Conservation (phyloP, 768 basidiomycete genomes). For the Sporobolomyces pararoseus region DNA sequence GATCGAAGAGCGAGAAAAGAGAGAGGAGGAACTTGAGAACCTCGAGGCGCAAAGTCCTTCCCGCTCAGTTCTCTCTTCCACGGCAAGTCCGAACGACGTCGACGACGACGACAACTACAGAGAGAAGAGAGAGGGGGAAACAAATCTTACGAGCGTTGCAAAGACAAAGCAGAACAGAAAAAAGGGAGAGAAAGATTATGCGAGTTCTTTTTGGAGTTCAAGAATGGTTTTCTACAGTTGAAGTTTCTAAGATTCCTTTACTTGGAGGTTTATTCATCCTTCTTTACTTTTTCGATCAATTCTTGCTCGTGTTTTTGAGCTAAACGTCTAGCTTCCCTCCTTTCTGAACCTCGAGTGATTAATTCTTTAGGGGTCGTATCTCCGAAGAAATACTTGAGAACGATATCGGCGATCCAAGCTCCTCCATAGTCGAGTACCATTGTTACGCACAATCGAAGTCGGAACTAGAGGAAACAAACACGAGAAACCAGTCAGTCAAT, state of each 20-base stretch:
- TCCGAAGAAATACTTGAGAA: conserved; percentile 82
- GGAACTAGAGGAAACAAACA: conserved; percentile 75
- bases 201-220: not conserved
- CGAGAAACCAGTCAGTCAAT: not conserved
- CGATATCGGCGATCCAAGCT: conserved; percentile 76
- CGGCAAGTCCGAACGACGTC: too few species aligned
- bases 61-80: too few species aligned
- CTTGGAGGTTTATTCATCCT: conserved; percentile 8
- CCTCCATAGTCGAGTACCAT: conserved; percentile 88
- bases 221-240: not conserved
- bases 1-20: not conserved
- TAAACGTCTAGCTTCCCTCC: conserved; percentile 31
- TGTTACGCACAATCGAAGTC: conserved; percentile 64
- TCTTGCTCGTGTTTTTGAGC: conserved; percentile 24
- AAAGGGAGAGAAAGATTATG: not conserved
- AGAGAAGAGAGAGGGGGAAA: too few species aligned
- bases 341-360: conserved; percentile 27
- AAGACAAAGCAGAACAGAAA: not conserved
- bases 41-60: too few species aligned
- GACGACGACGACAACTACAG: too few species aligned
- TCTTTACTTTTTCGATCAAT: conserved; percentile 26
- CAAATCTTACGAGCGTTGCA: too few species aligned
- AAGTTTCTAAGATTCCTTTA: too few species aligned
- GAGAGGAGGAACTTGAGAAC: not conserved
- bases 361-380: conserved; percentile 51